These are phyloP conservation scores for Leavenworthia alabamica DNA, from an alignment of 345 rosid species.

Conservation along the genomic window DNA sequence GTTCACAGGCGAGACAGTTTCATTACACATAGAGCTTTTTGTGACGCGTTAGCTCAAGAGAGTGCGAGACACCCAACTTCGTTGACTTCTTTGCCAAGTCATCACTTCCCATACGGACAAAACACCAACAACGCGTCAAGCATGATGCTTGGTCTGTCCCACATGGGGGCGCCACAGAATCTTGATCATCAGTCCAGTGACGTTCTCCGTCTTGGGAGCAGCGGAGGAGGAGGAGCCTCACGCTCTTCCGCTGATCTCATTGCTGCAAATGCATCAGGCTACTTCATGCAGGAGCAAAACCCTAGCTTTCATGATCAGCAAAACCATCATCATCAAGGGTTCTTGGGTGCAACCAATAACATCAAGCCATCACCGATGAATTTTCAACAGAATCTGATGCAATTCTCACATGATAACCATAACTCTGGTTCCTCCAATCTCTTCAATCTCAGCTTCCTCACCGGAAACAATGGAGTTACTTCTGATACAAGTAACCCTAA, in stretches of 20 bases:
- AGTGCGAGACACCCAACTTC: conserved; percentile 64
- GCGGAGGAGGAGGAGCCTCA: conserved; percentile 32
- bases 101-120: conserved; percentile 50
- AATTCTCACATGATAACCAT: conserved; percentile 38
- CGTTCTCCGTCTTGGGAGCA: conserved; percentile 43
- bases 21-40: conserved; percentile 75
- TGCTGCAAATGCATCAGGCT: conserved; percentile 39
- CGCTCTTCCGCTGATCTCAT: conserved; percentile 47
- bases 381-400: conserved; percentile 47
- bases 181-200: conserved; percentile 39
- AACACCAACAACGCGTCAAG: conserved; percentile 34
- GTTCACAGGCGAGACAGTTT: conserved; percentile 68
- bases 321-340: conserved; percentile 37
- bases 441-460: conserved; percentile 51
- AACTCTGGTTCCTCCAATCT: conserved; percentile 31
- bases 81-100: conserved; percentile 46
- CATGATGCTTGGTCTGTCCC: conserved; percentile 54
- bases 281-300: conserved; percentile 50
- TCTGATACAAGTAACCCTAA: conserved; percentile 29
- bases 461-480: conserved; percentile 35
- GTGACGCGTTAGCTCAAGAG: conserved; percentile 79
- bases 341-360: conserved; percentile 26
- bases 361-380: conserved; percentile 25
- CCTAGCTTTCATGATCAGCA: conserved; percentile 43
- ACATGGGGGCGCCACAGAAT: conserved; percentile 42